These are phyloP conservation scores for Plantago rigida DNA, from an alignment of 305 asterid genomes.

Conservation along the genomic window DNA sequence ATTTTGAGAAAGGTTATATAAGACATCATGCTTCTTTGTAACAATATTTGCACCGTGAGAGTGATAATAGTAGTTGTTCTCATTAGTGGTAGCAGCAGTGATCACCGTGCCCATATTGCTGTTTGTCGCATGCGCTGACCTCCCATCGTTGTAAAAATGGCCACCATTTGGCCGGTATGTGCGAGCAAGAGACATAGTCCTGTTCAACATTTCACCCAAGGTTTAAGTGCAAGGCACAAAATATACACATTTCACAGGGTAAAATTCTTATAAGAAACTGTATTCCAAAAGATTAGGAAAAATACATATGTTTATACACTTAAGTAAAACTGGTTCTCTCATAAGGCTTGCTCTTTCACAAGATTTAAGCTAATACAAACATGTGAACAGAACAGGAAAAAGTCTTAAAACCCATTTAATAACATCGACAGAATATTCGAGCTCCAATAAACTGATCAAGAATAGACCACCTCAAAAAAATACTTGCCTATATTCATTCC, in stretches of 20 bases:
- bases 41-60: constrained; percentile 26
- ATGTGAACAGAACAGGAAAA: not conserved
- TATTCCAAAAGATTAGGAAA: no score
- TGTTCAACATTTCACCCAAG: constrained; percentile 29
- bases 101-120: constrained; percentile 29
- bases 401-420: constrained; percentile 1
- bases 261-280: no score
- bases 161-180: constrained; percentile 41
- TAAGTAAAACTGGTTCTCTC: no score
- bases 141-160: constrained; percentile 38
- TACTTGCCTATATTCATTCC: no score
- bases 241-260: not conserved
- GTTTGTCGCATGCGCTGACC: constrained; percentile 42
- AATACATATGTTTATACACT: no score
- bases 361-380: constrained; percentile 1
- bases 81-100: constrained; percentile 27
- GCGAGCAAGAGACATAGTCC: constrained; percentile 59
- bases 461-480: no score
- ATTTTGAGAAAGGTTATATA: constrained; percentile 28
- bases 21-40: constrained; percentile 28
- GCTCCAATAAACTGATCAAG: not conserved
- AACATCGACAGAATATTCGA: not conserved
- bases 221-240: not conserved
- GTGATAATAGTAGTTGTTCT: constrained; percentile 27
- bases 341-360: not conserved